Base-by-base conservation (phyloP, 352 stramenopile genomes). In the Phytophthora sojae region DNA sequence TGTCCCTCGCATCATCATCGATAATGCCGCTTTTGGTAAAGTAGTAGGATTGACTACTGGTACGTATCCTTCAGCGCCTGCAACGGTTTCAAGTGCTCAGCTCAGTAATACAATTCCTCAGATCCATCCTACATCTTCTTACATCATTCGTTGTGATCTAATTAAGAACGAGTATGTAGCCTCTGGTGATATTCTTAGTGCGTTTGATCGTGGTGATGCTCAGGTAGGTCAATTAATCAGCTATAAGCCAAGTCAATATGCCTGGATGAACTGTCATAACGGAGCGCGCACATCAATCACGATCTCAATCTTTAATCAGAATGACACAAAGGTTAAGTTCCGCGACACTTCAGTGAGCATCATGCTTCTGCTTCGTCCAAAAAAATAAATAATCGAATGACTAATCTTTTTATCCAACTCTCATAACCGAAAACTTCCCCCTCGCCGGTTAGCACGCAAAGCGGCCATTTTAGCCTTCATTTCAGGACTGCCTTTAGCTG, bases 91-190 rank as follows among this genome's bases (percentile, higher is more conserved):
- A 0, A 54, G 23, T 21, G 62, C 49, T 55, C 35, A 63, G 4
- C 44, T 74, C 6, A 61, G 42, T 1, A 71, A 75, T 26, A 66
- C 19, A 7, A 75, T 66, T 15, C 68, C 68, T 12, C 49, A 67
- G 21, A 51, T 57, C 37, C 61, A 71, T 3, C 68, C 68, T 0
- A 64, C 11, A 4, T 49, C 21, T 12, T 44, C 17, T 2, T 75
- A 75, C 32, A 54, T 75, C 4, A 50, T 75, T 21, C 47, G 68
- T 6, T 75, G 68, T 35, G 61, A 66, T 60, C 1, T 71, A 0
- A 59, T 75, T 2, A 75, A 75, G 23, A 75, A 75, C 17, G 47
- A 65, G 3, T 75, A 67, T 17, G 60, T 65, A 2, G 37, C 54
- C 7, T 66, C 61, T 45, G 60, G 60, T 35, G 60, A 70, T 63